These are phyloP conservation scores for Batrachochytrium dendrobatidis DNA, from an alignment of 371 early-diverging fungal genomes.

Conservation along the genomic window DNA sequence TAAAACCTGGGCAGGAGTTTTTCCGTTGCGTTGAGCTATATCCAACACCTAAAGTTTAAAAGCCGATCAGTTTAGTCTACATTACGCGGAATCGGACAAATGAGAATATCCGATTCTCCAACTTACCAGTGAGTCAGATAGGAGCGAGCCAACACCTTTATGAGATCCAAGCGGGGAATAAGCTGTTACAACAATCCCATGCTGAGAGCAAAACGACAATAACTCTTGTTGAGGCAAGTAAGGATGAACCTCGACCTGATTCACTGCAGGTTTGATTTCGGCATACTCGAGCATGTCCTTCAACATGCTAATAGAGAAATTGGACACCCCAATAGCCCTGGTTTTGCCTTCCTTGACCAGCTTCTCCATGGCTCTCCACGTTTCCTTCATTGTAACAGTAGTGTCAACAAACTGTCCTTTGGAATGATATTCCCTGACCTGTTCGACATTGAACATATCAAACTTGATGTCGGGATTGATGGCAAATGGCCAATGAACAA, in stretches of 20 bases:
- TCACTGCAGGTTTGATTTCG: constrained; percentile 55
- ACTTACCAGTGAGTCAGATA: constrained; percentile 17
- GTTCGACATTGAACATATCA: constrained; percentile 41
- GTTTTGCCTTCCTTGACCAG: constrained; percentile 43
- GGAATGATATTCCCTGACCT: too few relatives aligned
- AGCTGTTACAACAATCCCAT: constrained; percentile 67
- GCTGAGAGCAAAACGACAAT: constrained; percentile 57
- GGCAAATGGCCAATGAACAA: constrained; percentile 74
- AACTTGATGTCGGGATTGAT: constrained; percentile 17
- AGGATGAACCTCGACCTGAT: constrained; percentile 84
- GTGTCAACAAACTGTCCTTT: constrained; percentile 13
- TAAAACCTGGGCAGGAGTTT: constrained; percentile 62
- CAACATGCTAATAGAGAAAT: constrained; percentile 52
- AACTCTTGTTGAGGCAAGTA: constrained; percentile 70
- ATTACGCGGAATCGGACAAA: constrained; percentile 1
- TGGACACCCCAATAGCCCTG: constrained; percentile 66
- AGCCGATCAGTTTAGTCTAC: too few relatives aligned
- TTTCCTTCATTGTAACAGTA: constrained; percentile 28
- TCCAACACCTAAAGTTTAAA: constrained; percentile 34
- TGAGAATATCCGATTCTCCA: too few relatives aligned
- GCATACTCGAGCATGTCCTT: constrained; percentile 44
- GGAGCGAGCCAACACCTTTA: not conserved
- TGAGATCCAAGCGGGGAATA: constrained; percentile 73
- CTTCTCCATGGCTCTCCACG: constrained; percentile 69
- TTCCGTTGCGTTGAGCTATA: constrained; percentile 61